phyloP scores from a whole-genome alignment of 2,329 filamentous ascomycete species.

The Phaeosphaeriaceae sp. region DNA sequence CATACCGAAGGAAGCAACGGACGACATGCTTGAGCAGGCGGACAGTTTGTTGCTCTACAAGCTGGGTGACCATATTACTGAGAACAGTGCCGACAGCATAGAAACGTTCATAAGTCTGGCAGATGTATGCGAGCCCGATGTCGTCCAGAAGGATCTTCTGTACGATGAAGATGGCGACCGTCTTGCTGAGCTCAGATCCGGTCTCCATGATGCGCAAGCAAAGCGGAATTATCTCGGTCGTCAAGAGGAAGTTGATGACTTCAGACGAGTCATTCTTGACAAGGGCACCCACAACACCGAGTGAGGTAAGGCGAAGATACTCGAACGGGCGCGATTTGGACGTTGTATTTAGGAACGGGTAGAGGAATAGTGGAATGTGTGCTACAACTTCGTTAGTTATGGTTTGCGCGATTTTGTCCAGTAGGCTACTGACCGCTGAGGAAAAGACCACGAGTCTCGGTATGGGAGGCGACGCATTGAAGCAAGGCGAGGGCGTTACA shows the following conservation, averaged over 20 bases:
- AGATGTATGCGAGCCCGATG: constrained; percentile 96
- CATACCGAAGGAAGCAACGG: constrained; percentile 90
- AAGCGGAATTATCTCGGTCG: constrained; percentile 96
- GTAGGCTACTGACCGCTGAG: constrained; percentile 72
- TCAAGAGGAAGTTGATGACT: constrained; percentile 98
- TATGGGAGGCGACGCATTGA: constrained; percentile 96
- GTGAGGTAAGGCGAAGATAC: constrained; percentile 91
- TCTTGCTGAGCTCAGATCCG: constrained; percentile 96
- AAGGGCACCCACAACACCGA: constrained; percentile 94
- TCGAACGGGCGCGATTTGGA: constrained; percentile 98
- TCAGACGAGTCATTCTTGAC: constrained; percentile 99
- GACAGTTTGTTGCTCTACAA: constrained; percentile 97
- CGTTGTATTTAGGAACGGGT: constrained; percentile 97
- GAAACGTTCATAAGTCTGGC: constrained; percentile 97
- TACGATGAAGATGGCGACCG: constrained; percentile 98
- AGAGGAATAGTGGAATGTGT: constrained; percentile 96
- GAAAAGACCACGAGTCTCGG: constrained; percentile 92
- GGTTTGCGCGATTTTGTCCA: not conserved
- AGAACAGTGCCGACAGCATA: constrained; percentile 97
- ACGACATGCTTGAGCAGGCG: constrained; percentile 96
- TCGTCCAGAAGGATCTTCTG: constrained; percentile 98
- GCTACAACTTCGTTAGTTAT: constrained; percentile 60
- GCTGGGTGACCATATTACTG: constrained; percentile 97
- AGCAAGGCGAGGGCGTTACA: constrained; percentile 96
- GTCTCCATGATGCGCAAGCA: constrained; percentile 99